Evolutionary conservation across 2,329 filamentous ascomycete genomes (phyloP).

Genomic region (Clonostachys solani): DNA sequence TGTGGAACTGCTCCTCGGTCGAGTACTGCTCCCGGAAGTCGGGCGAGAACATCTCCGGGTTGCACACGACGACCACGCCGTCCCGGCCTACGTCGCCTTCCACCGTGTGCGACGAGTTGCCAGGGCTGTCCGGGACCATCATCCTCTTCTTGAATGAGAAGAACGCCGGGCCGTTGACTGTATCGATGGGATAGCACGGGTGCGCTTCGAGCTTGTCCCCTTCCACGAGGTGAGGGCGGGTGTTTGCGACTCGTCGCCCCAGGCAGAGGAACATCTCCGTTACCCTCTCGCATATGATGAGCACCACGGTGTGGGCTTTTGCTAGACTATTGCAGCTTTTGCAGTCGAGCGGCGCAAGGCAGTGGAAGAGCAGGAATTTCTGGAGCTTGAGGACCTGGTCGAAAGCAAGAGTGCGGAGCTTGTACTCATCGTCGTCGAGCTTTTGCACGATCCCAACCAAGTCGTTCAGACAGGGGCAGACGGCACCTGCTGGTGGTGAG

Average conservation of each 20-base stretch:
- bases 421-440: conserved; percentile 21
- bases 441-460: conserved; percentile 15
- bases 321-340: conserved; percentile 6
- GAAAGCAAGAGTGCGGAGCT: conserved; percentile 13
- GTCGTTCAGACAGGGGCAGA: conserved; percentile 14
- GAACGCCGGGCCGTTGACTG: background rate
- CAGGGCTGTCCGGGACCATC: background rate
- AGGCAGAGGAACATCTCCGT: background rate
- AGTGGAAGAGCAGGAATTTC: conserved; percentile 20
- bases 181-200: conserved; percentile 3
- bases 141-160: background rate
- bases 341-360: conserved; percentile 16
- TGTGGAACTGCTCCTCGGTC: conserved; percentile 19
- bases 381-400: conserved; percentile 20
- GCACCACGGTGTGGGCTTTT: conserved; percentile 12
- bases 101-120: background rate
- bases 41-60: conserved; percentile 14
- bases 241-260: background rate
- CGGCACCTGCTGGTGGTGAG: too few species aligned
- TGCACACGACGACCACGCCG: conserved; percentile 9
- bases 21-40: conserved; percentile 16
- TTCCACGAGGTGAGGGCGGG: background rate
- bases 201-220: conserved; percentile 1
- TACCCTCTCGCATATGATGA: conserved; percentile 17
- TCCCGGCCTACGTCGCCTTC: conserved; percentile 5